phyloP scores from a whole-genome alignment of 208 protist species.

The Wallacemonas sp. region DNA sequence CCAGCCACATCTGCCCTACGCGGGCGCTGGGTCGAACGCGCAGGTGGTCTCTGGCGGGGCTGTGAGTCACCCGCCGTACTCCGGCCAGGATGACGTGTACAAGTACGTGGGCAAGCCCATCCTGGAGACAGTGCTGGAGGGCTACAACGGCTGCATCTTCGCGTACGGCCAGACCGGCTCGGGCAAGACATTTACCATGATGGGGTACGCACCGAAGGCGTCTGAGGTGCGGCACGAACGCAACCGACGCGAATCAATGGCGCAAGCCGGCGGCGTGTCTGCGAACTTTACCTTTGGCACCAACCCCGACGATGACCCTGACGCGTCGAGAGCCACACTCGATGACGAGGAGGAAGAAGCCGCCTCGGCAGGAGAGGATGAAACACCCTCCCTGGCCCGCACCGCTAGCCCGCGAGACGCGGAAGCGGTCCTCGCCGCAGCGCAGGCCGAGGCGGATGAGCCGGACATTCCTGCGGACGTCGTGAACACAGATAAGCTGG shows the following conservation, averaged over 20 bases:
- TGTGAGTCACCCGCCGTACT: conserved; percentile 73
- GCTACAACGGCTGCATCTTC: conserved; percentile 90
- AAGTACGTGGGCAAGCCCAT: conserved; percentile 65
- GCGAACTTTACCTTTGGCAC: conserved; percentile 19
- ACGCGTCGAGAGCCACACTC: not conserved
- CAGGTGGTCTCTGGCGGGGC: conserved; percentile 35
- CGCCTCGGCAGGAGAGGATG: conserved; percentile 17
- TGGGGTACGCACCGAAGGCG: conserved; percentile 66
- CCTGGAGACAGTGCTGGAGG: conserved; percentile 67
- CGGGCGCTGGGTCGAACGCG: conserved; percentile 53
- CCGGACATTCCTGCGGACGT: conserved; percentile 32
- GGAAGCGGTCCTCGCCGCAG: conserved; percentile 24
- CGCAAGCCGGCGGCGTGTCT: too few species aligned
- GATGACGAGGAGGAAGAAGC: conserved; percentile 13
- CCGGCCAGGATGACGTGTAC: conserved; percentile 73
- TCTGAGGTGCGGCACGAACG: conserved; percentile 23
- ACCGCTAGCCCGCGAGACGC: conserved; percentile 28
- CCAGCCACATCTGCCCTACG: conserved; percentile 17
- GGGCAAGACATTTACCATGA: conserved; percentile 96
- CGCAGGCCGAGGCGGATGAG: conserved; percentile 13
- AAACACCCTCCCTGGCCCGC: too few species aligned
- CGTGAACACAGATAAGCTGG: conserved; percentile 46
- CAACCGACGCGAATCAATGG: conserved; percentile 21
- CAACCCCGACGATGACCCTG: conserved; percentile 30
- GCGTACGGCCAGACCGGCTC: conserved; percentile 90